A percentile compares a stretch with the other conserved stretches of the same genome.
Conservation (phyloP, 306 rosid genomes). For the Arachis hypogaea region DNA sequence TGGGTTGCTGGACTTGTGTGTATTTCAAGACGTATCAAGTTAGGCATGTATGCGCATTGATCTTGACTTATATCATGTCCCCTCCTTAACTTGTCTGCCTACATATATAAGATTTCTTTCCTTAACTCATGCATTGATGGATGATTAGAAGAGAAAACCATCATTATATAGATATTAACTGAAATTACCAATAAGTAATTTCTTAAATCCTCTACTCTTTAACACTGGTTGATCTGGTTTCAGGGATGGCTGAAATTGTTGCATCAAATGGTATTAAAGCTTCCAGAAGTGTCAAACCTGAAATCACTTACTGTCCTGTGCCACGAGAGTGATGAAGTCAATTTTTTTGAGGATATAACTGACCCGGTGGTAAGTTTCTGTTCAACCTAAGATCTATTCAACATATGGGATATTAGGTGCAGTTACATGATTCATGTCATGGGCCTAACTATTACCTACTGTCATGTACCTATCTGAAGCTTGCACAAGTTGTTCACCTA, state of each 20-base stretch:
- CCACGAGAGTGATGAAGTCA: slow-evolving; percentile 67
- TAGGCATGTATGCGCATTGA: slow-evolving; percentile 24
- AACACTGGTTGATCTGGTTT: slow-evolving; percentile 39
- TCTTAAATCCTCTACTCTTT: slow-evolving; percentile 31
- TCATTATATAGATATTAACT: background rate
- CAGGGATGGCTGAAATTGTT: slow-evolving; percentile 91
- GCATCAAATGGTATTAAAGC: slow-evolving; percentile 79
- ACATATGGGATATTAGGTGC: background rate
- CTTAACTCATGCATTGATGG: slow-evolving; percentile 34
- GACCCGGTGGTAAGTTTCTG: slow-evolving; percentile 67
- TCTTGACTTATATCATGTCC: background rate
- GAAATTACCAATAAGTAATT: slow-evolving; percentile 12
- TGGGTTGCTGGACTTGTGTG: slow-evolving; percentile 24
- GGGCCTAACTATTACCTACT: too few relatives aligned
- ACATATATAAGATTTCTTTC: slow-evolving; percentile 13
- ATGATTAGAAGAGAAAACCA: slow-evolving; percentile 20
- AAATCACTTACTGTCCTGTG: slow-evolving; percentile 58
- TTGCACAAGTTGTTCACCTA: too few relatives aligned
- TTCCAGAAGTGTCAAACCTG: slow-evolving; percentile 70
- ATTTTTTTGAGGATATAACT: slow-evolving; percentile 76
- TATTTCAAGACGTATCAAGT: slow-evolving; percentile 16
- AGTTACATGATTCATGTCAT: background rate
- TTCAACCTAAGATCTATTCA: background rate
- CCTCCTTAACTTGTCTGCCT: background rate
- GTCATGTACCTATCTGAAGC: too few relatives aligned